Evolutionary conservation across 2,329 filamentous ascomycete genomes (phyloP).

Genomic region (Aspergillus quadrilineatus): DNA sequence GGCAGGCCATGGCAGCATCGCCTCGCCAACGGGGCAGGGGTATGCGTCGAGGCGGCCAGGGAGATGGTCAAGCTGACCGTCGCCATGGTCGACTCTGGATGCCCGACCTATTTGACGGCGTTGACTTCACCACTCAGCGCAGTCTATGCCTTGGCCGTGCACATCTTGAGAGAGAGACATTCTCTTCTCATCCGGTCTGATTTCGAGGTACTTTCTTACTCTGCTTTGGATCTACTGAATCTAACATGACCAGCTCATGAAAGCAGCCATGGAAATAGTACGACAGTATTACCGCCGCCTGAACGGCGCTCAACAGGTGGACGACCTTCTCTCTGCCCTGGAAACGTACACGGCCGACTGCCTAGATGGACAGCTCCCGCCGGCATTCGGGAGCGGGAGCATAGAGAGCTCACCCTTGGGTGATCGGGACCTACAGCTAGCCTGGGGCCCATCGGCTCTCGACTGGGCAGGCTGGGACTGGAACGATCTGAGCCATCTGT

Average conservation of each 20-base stretch:
- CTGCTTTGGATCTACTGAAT: background rate
- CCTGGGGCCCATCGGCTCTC: background rate
- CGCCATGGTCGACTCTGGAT: background rate
- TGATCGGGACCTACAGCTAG: background rate
- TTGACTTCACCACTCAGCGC: background rate
- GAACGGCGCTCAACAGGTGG: background rate
- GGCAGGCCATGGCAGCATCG: constrained; percentile 2
- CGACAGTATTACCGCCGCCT: background rate
- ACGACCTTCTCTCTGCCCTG: background rate
- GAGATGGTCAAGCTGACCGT: constrained; percentile 3
- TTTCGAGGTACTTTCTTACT: background rate
- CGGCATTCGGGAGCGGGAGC: background rate
- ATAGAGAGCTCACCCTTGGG: background rate
- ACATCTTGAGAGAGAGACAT: background rate
- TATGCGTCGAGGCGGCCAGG: constrained; percentile 3
- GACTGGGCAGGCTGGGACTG: constrained; percentile 11
- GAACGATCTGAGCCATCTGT: constrained; percentile 6
- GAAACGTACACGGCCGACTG: background rate
- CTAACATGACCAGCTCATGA: constrained; percentile 1
- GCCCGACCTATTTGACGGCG: background rate
- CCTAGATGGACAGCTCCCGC: background rate
- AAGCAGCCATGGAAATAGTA: background rate
- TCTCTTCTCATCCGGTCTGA: background rate
- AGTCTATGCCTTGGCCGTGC: background rate
- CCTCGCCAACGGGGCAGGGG: background rate